Percentiles rank a stretch among this genome's conserved stretches.
phyloP scores from a whole-genome alignment of 2,329 filamentous ascomycete species.

The Orbilia quercus region DNA sequence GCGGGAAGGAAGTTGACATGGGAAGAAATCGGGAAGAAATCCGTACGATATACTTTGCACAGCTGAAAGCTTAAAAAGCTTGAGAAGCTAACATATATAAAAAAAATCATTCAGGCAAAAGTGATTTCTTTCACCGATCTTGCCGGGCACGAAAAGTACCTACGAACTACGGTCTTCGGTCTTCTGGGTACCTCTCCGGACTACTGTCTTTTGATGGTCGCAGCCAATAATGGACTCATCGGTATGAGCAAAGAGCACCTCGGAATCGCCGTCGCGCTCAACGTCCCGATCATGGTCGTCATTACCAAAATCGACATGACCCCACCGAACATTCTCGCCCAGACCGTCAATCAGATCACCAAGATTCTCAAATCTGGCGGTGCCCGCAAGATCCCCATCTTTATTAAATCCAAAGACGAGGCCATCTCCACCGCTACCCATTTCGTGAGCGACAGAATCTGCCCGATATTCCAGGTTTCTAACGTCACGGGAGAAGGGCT shows the following conservation, averaged over 20 bases:
- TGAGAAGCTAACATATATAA: conserved; percentile 46
- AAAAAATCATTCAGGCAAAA: conserved; percentile 71
- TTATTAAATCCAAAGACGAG: conserved; percentile 90
- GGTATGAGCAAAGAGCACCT: conserved; percentile 99
- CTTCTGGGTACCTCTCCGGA: conserved; percentile 94
- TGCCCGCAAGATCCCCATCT: conserved; percentile 93
- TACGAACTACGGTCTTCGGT: conserved; percentile 95
- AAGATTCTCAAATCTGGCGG: conserved; percentile 94
- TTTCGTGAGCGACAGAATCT: conserved; percentile 94
- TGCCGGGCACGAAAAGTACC: conserved; percentile 93
- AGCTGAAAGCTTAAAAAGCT: background rate
- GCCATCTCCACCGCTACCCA: conserved; percentile 93
- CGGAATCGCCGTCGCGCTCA: conserved; percentile 90
- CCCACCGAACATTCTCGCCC: conserved; percentile 90
- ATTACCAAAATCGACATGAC: conserved; percentile 99
- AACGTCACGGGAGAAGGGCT: conserved; percentile 95
- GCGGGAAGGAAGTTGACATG: conserved; percentile 88
- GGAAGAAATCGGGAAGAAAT: conserved; percentile 96
- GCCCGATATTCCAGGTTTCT: conserved; percentile 96
- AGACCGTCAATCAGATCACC: conserved; percentile 90
- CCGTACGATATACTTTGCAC: conserved; percentile 65
- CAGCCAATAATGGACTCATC: conserved; percentile 94
- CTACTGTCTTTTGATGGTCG: conserved; percentile 98
- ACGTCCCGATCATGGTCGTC: conserved; percentile 97
- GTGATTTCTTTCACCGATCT: conserved; percentile 97